Evolutionary conservation across 257 asterid species (phyloP).

Genomic region (Solanum sitiens): DNA sequence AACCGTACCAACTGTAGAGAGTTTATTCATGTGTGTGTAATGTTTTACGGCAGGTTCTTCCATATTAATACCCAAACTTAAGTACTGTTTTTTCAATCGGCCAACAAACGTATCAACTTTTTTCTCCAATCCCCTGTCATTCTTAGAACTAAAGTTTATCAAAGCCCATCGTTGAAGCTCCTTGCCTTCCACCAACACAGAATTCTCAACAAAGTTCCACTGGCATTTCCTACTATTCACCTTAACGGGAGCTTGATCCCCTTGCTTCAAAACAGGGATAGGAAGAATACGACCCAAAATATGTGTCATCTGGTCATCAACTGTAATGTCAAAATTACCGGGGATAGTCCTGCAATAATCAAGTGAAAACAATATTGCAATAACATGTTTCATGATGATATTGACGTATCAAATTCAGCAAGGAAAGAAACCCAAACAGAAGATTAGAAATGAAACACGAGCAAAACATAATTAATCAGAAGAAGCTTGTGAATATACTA

Average conservation of each 20-base stretch:
- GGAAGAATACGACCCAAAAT: constrained; percentile 44
- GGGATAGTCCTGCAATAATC: constrained; percentile 17
- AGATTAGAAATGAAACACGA: background rate
- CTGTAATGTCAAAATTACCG: constrained; percentile 27
- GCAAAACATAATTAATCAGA: background rate
- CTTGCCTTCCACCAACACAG: constrained; percentile 27
- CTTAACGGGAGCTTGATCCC: constrained; percentile 20
- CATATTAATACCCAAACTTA: constrained; percentile 30
- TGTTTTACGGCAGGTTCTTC: constrained; percentile 23
- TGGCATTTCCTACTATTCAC: constrained; percentile 33
- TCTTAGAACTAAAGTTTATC: constrained; percentile 31
- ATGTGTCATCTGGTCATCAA: constrained; percentile 36
- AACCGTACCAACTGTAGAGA: constrained; percentile 16
- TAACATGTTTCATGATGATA: background rate
- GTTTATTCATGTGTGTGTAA: constrained; percentile 10
- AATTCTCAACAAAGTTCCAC: constrained; percentile 47
- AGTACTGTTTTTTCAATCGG: constrained; percentile 17
- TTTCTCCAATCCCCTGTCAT: background rate
- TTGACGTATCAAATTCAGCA: too few species aligned
- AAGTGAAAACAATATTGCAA: background rate
- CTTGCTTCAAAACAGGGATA: constrained; percentile 44
- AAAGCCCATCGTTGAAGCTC: constrained; percentile 53
- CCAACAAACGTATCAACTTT: constrained; percentile 7
- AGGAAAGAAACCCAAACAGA: background rate
- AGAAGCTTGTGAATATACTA: background rate